Evolutionary conservation across 768 basidiomycete species (phyloP), one percentile per base, ranked within the genome.

Genomic region (Strobilomyces confusus): DNA sequence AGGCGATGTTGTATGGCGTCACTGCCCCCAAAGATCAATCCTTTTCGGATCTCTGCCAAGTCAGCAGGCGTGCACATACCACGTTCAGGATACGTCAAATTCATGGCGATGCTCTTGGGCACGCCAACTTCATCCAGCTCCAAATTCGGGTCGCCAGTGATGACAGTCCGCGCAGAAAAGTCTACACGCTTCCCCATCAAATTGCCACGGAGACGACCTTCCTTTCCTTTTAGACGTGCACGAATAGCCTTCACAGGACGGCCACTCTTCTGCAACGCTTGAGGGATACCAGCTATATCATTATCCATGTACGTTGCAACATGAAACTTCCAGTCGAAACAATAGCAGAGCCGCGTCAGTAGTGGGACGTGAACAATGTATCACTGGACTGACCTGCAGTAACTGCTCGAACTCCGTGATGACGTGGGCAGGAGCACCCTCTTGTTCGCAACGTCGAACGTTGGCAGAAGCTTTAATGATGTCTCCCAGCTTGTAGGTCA

Each of bases 231-330:
- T 51, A 99, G 80, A 41, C 97, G 87, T 6, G 95, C 94, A 53
- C 97, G 92, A 63, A 99, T 98, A 33, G 97, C 95, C 72, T 99
- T 99, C 55, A 99, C 89, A 25, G 97, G 95, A 54, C 97, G 83
- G 29, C 97, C 97, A 38, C 92, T 95, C 72, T 98, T 98, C 65
- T 98, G 97, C 60, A 95, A 74, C 2, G 97, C 94, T 65, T 98
- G 95, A 1, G 97, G 97, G 33, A 98, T 92, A 42, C 97, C 97
- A 32, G 97, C 94, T 53, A 98, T 95, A 66, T 98, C 95, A 66
- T 99, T 99, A 67, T 99, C 97, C 95, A 99, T 99, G 68, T 98
- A 99, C 0, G 97, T 98, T 3, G 97, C 97, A 55, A 98, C 94
- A 66, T 99, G 97, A 69, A 95, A 99, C 92, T 97, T 37, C 0